Evolutionary conservation across 805 yeast genomes (phyloP).

Genomic region (Yamadazyma insecticola): DNA sequence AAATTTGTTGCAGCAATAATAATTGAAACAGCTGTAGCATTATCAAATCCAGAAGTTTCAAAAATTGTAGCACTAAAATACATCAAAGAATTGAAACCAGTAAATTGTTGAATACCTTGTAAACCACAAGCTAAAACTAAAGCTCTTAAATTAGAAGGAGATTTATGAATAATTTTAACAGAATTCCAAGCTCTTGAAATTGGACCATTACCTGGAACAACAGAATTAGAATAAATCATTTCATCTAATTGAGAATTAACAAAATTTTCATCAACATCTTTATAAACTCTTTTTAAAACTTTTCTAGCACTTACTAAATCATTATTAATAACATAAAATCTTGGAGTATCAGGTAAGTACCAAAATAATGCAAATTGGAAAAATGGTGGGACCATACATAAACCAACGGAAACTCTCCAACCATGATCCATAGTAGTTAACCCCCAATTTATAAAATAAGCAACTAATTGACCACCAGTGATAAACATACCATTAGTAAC

Average conservation of each 20-base stretch:
- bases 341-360: slow-evolving; percentile 94
- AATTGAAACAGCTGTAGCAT: slow-evolving; percentile 92
- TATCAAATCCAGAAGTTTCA: slow-evolving; percentile 80
- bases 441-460: slow-evolving; percentile 93
- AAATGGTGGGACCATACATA: slow-evolving; percentile 83
- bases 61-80: slow-evolving; percentile 92
- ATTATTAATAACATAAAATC: slow-evolving; percentile 76
- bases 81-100: slow-evolving; percentile 95
- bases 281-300: slow-evolving; percentile 62
- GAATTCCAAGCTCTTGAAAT: slow-evolving; percentile 54
- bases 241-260: slow-evolving; percentile 68
- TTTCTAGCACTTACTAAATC: slow-evolving; percentile 57
- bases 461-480: slow-evolving; percentile 93
- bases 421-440: slow-evolving; percentile 69
- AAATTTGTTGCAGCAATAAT: slow-evolving; percentile 94
- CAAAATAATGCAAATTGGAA: slow-evolving; percentile 70
- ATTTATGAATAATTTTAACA: slow-evolving; percentile 56
- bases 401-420: slow-evolving; percentile 90
- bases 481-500: slow-evolving; percentile 84
- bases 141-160: slow-evolving; percentile 83
- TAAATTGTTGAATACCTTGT: slow-evolving; percentile 94
- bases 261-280: slow-evolving; percentile 56
- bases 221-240: slow-evolving; percentile 43
- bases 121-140: slow-evolving; percentile 85
- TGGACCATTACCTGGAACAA: slow-evolving; percentile 37